Percentiles rank a stretch among this genome's conserved stretches.
phyloP scores from a whole-genome alignment of 2,329 filamentous ascomycete genomes.

The Dactylellina sp. region DNA sequence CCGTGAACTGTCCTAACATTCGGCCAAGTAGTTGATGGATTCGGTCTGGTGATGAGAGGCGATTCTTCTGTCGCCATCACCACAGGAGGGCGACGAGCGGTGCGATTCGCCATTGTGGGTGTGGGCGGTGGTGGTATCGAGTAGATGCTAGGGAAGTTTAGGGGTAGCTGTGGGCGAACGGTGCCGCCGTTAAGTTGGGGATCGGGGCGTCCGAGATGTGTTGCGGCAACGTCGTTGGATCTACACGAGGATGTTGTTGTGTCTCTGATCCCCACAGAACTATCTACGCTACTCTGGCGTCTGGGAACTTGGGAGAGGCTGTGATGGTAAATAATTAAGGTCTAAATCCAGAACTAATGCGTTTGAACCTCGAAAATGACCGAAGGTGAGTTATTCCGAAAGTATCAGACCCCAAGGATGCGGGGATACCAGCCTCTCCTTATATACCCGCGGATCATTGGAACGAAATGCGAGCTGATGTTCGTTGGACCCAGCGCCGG shows the following conservation, averaged over 20 bases:
- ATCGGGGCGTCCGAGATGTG: slow-evolving; percentile 6
- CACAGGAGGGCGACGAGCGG: slow-evolving; percentile 17
- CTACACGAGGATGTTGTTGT: neutral
- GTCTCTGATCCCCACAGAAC: neutral
- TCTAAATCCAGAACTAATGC: too few species aligned
- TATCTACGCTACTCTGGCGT: too few species aligned
- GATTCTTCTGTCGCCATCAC: slow-evolving; percentile 35
- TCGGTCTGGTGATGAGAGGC: slow-evolving; percentile 38
- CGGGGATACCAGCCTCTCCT: slow-evolving; percentile 50
- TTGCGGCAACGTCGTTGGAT: slow-evolving; percentile 16
- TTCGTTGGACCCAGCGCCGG: slow-evolving; percentile 36
- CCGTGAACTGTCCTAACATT: slow-evolving; percentile 40
- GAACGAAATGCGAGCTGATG: slow-evolving; percentile 25
- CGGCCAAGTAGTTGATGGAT: slow-evolving; percentile 37
- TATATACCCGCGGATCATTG: slow-evolving; percentile 23
- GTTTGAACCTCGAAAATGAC: too few species aligned
- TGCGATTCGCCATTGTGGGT: slow-evolving; percentile 6
- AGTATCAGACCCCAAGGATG: slow-evolving; percentile 17
- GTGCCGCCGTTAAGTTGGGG: neutral
- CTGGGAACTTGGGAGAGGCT: too few species aligned
- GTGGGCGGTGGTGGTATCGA: neutral
- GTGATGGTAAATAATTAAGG: too few species aligned
- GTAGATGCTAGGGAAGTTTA: too few species aligned
- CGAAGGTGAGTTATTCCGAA: slow-evolving; percentile 19
- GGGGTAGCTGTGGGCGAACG: neutral